Base-by-base conservation (phyloP, 495 filamentous ascomycete species). In the Penicillium diatomitis region DNA sequence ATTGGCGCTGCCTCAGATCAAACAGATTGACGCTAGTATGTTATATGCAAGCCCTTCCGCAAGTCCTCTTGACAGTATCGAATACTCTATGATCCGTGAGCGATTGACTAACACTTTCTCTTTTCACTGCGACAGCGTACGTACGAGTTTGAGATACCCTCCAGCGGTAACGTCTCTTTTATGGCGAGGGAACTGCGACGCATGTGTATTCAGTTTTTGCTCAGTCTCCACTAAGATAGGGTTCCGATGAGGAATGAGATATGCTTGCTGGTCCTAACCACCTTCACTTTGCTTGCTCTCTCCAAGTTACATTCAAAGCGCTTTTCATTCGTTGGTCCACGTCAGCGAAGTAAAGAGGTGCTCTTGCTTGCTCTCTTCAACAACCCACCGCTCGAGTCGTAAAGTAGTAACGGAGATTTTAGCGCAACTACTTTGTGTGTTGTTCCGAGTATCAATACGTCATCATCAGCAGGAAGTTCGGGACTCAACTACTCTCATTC, bases 1-100 rank as follows among this genome's bases (percentile, higher is more conserved):
- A 54, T 68, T 99, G 67, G 85, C 88, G 42, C 66, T 99, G 65
- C 92, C 92, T 57, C 82, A 87, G 62, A 72, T 99, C 31, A 72
- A 76, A 64, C 87, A 99, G 75, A 95, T 99, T 62, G 92, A 99
- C 80, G 92, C 92, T 32, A 94, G 92, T 96, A 75, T 79, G 91
- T 87, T 54, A 2, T 32, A 9, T 8, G 6, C 32, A 8, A 2
- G 7, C 1, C 7, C 32, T 7, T 10, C 11, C n/a, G 5, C 20
- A 8, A 8, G 38, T 11, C 4, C 6, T n/a, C 9, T 32, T 43
- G 30, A 20, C 20, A 20, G 20, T 20, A 20, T 20, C 20, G 20
- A 20, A 20, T 20, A 20, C 20, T 20, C 20, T 20, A 2, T 20
- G 20, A 20, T 20, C 20, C 20, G 20, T 20, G 20, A 20, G 32